These are phyloP conservation scores for Paraleonurus japonicus DNA, from an alignment of 257 asterid genomes.

Conservation along the genomic window DNA sequence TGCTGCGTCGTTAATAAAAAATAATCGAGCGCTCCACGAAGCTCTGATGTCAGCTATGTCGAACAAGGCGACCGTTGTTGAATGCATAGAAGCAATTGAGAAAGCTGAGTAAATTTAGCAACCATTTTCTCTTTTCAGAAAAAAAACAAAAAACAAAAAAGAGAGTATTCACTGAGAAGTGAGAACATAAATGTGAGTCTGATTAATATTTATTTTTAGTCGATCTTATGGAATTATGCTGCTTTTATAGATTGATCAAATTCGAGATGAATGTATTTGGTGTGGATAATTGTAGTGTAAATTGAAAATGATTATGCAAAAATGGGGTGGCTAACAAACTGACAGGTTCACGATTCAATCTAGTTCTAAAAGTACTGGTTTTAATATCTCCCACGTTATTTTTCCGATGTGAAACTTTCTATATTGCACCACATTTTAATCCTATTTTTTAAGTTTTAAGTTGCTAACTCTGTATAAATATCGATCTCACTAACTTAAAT, in stretches of 20 bases:
- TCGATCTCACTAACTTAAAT: too few relatives aligned
- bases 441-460: too few relatives aligned
- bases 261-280: not conserved
- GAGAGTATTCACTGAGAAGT: not conserved
- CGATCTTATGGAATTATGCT: not conserved
- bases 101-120: conserved; percentile 41
- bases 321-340: too few relatives aligned
- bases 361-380: too few relatives aligned
- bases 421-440: too few relatives aligned
- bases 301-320: too few relatives aligned
- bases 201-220: not conserved
- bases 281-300: not conserved
- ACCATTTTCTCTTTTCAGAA: not conserved
- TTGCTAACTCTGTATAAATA: too few relatives aligned
- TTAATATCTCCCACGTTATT: too few relatives aligned
- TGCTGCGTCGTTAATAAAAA: conserved; percentile 81
- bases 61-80: conserved; percentile 74
- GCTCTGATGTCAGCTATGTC: conserved; percentile 78
- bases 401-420: too few relatives aligned
- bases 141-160: too few relatives aligned
- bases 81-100: conserved; percentile 95
- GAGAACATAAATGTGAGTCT: not conserved
- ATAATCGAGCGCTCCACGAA: conserved; percentile 63
- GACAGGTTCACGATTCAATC: too few relatives aligned
- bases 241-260: not conserved